phyloP scores from a whole-genome alignment of 2,329 filamentous ascomycete species.

The Akanthomyces dipterigenus region DNA sequence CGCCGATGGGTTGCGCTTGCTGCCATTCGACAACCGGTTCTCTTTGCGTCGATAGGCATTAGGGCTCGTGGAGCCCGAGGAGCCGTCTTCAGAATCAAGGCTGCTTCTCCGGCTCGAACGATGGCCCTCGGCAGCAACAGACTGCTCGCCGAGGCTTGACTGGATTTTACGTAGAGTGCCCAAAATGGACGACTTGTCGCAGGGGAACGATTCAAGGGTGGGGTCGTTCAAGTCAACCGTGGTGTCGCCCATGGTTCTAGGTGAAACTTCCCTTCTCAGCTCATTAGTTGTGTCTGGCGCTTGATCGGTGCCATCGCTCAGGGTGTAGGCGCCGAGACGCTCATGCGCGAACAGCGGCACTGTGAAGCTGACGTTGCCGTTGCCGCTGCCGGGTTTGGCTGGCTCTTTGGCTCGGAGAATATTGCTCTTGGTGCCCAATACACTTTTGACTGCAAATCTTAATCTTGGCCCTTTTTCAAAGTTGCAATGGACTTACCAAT shows the following conservation, averaged over 20 bases:
- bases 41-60: conserved; percentile 25
- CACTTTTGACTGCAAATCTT: conserved; percentile 7
- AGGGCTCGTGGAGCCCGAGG: conserved; percentile 30
- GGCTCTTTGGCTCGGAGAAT: conserved; percentile 8
- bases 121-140: conserved; percentile 24
- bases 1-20: conserved; percentile 30
- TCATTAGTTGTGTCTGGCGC: conserved; percentile 10
- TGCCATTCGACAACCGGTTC: conserved; percentile 26
- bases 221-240: conserved; percentile 38
- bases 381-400: conserved; percentile 10
- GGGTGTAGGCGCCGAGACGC: conserved; percentile 34
- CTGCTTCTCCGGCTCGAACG: conserved; percentile 21
- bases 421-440: conserved; percentile 3
- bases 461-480: not conserved
- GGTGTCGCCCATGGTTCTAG: conserved; percentile 5
- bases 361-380: conserved; percentile 20
- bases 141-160: conserved; percentile 36
- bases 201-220: conserved; percentile 42
- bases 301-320: conserved; percentile 26
- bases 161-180: conserved; percentile 39
- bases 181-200: conserved; percentile 36
- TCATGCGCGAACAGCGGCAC: conserved; percentile 41
- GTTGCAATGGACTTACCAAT: conserved; percentile 41
- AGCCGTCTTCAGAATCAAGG: conserved; percentile 33
- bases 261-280: conserved; percentile 15